These are phyloP conservation scores for Suhomyces sp. DNA, from an alignment of 805 yeast species.

Conservation along the genomic window DNA sequence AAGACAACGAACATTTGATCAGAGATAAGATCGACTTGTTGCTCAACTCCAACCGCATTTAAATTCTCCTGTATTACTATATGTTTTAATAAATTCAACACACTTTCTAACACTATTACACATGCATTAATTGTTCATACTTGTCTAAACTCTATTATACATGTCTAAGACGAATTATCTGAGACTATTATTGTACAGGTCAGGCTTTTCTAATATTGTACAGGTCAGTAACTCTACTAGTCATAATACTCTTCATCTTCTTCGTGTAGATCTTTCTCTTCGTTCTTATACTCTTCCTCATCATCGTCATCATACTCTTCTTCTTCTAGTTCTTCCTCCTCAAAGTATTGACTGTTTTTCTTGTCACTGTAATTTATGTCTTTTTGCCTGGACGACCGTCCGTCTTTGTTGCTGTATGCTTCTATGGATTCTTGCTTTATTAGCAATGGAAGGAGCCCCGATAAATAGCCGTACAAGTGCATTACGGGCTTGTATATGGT, in stretches of 20 bases:
- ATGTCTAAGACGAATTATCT: too few species aligned
- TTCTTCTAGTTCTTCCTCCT: slow-evolving; percentile 13
- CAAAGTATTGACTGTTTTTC: slow-evolving; percentile 3
- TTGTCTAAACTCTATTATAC: too few species aligned
- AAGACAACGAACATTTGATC: slow-evolving; percentile 63
- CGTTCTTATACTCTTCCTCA: slow-evolving; percentile 19
- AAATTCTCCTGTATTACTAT: slow-evolving; percentile 1
- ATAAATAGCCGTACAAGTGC: slow-evolving; percentile 29
- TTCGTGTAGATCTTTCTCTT: slow-evolving; percentile 14
- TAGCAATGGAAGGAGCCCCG: slow-evolving; percentile 26
- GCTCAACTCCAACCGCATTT: slow-evolving; percentile 54
- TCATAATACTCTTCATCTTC: slow-evolving; percentile 20
- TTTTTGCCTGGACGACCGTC: slow-evolving; percentile 2
- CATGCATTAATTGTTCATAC: too few species aligned
- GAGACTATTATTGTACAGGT: too few species aligned
- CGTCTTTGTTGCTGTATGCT: neutral
- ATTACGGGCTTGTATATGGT: slow-evolving; percentile 22
- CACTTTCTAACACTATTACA: too few species aligned
- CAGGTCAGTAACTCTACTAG: neutral
- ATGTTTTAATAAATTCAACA: neutral
- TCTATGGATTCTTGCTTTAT: slow-evolving; percentile 19
- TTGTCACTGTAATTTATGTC: slow-evolving; percentile 6
- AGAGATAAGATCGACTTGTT: slow-evolving; percentile 76
- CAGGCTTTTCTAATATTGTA: too few species aligned
- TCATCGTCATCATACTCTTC: slow-evolving; percentile 15